A percentile compares a stretch with the other conserved stretches of the same genome.
Evolutionary conservation across 1,284 basidiomycete genomes (phyloP).

Genomic region (Wallemia hederae): DNA sequence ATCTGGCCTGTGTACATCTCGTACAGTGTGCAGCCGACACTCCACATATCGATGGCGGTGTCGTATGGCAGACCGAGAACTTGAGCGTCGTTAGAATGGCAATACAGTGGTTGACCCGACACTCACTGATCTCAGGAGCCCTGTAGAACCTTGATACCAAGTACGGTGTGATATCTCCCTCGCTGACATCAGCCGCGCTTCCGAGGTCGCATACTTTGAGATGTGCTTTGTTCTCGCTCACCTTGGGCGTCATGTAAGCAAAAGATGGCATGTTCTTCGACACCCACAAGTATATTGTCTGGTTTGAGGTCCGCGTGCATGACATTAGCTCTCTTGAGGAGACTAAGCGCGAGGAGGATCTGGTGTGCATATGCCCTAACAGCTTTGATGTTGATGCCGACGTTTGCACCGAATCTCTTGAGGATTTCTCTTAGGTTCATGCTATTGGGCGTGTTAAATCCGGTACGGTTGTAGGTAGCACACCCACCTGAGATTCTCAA

Average conservation of each 20-base stretch:
- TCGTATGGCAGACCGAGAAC: constrained; percentile 89
- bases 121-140: constrained; percentile 89
- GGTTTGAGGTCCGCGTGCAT: constrained; percentile 98
- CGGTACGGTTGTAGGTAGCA: not conserved
- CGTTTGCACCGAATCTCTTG: constrained; percentile 94
- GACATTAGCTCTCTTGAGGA: constrained; percentile 62
- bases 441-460: constrained; percentile 19
- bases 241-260: constrained; percentile 21
- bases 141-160: constrained; percentile 94
- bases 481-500: constrained; percentile 61
- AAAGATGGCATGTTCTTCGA: not conserved
- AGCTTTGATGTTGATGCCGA: constrained; percentile 81
- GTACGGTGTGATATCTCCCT: constrained; percentile 94
- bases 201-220: constrained; percentile 91
- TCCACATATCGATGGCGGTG: constrained; percentile 82
- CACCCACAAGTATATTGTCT: constrained; percentile 63
- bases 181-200: constrained; percentile 69
- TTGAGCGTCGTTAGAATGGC: constrained; percentile 15
- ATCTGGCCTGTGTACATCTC: constrained; percentile 98
- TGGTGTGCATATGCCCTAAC: constrained; percentile 96
- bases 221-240: constrained; percentile 76
- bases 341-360: constrained; percentile 58
- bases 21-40: constrained; percentile 86
- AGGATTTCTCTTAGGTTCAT: constrained; percentile 97
- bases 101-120: not conserved